Evolutionary conservation across 257 asterid genomes (phyloP).

Genomic region (Orobanche coerulescens): DNA sequence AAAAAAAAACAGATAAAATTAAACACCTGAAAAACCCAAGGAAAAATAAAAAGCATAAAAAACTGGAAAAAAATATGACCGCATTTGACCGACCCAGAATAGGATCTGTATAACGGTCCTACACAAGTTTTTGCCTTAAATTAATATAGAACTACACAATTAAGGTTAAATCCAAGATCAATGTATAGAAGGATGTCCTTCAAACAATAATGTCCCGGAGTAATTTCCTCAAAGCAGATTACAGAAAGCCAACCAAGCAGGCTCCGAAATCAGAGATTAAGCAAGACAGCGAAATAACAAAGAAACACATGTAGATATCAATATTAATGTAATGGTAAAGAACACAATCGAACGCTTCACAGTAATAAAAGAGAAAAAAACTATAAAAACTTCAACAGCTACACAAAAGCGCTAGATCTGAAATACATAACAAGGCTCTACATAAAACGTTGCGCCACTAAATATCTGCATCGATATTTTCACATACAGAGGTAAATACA

Average conservation of each 20-base stretch:
- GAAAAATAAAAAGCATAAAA: too few relatives aligned
- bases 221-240: too few relatives aligned
- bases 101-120: too few relatives aligned
- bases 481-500: neutral
- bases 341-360: neutral
- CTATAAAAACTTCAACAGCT: too few relatives aligned
- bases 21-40: too few relatives aligned
- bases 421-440: neutral
- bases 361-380: neutral
- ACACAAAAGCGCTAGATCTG: slow-evolving; percentile 22
- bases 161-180: neutral
- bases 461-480: neutral
- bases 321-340: neutral
- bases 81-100: too few relatives aligned
- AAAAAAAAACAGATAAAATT: too few relatives aligned
- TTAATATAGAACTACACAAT: neutral
- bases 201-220: too few relatives aligned
- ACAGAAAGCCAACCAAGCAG: neutral
- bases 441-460: neutral
- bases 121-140: too few relatives aligned
- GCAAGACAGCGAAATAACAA: neutral
- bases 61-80: too few relatives aligned
- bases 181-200: neutral
- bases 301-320: neutral
- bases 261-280: neutral